These are phyloP conservation scores for Goffeauzyma gilvescens DNA, from an alignment of 768 basidiomycete species.

Conservation along the genomic window DNA sequence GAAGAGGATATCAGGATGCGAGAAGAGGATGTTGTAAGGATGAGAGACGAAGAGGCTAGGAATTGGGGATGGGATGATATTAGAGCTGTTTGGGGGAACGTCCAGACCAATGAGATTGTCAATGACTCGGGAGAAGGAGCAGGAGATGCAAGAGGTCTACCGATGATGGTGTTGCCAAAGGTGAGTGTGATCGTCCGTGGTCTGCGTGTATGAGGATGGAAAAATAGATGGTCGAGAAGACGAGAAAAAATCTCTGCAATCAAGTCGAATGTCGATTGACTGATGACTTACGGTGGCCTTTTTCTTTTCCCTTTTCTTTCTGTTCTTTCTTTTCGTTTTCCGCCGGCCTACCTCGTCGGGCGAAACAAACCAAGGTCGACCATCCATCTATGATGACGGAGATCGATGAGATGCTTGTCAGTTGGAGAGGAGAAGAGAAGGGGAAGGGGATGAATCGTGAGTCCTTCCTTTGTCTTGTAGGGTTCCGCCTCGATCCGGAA, in stretches of 20 bases:
- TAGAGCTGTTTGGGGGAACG: constrained; percentile 2
- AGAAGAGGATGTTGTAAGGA: constrained; percentile 1
- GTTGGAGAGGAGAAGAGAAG: too few species aligned
- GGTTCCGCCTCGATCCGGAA: neutral
- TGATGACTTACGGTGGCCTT: neutral
- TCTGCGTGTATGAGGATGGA: too few species aligned
- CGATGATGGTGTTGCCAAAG: constrained; percentile 13
- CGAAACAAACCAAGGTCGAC: too few species aligned
- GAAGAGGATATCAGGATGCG: neutral
- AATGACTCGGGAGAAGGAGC: too few species aligned
- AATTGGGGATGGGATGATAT: constrained; percentile 1
- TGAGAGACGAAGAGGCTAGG: neutral
- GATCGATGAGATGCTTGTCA: constrained; percentile 7
- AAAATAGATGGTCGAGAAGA: too few species aligned
- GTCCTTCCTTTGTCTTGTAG: neutral
- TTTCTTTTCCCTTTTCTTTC: too few species aligned
- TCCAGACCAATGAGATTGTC: too few species aligned
- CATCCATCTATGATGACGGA: constrained; percentile 9
- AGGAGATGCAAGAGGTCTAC: too few species aligned
- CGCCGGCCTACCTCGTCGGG: too few species aligned
- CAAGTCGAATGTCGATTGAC: neutral
- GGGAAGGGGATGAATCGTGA: constrained; percentile 1
- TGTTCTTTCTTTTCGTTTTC: too few species aligned
- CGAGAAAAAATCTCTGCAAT: too few species aligned
- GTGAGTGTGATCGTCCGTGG: too few species aligned